Percentiles rank a stretch among this genome's conserved stretches.
Conservation (phyloP, 2,329 filamentous ascomycete species). For the Trichoderma gracile region DNA sequence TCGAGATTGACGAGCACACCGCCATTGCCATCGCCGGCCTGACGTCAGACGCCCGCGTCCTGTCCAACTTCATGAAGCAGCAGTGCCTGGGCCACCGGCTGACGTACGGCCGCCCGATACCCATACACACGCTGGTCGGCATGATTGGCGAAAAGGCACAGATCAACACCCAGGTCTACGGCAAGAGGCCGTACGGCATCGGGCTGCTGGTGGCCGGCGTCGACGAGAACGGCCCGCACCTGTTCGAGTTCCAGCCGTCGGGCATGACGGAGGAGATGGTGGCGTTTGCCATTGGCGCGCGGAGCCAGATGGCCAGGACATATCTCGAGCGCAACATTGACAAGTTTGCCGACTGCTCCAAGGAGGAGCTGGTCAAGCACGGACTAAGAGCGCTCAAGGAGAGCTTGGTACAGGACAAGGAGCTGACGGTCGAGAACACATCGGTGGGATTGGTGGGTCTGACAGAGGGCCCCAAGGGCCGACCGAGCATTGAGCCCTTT, state of each 20-base stretch:
- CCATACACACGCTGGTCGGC: constrained; percentile 81
- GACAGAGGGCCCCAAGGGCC: constrained; percentile 43
- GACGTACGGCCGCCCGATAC: constrained; percentile 92
- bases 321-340: constrained; percentile 94
- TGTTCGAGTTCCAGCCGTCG: constrained; percentile 97
- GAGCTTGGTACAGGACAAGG: constrained; percentile 93
- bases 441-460: constrained; percentile 83
- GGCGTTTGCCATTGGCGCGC: constrained; percentile 91
- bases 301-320: constrained; percentile 96
- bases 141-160: constrained; percentile 96
- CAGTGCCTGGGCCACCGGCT: constrained; percentile 94
- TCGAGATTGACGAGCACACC: constrained; percentile 92
- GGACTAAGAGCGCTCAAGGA: constrained; percentile 91
- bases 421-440: constrained; percentile 95
- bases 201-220: constrained; percentile 90
- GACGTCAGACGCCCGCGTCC: constrained; percentile 94
- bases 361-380: constrained; percentile 88
- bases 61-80: constrained; percentile 99
- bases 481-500: constrained; percentile 72
- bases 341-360: constrained; percentile 70
- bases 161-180: constrained; percentile 96
- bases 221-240: constrained; percentile 88
- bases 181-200: constrained; percentile 93
- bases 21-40: constrained; percentile 95
- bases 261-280: constrained; percentile 97